Percentiles rank a stretch among this genome's conserved stretches.
These are phyloP conservation scores for Aspergillus awamori DNA, from an alignment of 2,329 filamentous ascomycete genomes.

Conservation along the genomic window DNA sequence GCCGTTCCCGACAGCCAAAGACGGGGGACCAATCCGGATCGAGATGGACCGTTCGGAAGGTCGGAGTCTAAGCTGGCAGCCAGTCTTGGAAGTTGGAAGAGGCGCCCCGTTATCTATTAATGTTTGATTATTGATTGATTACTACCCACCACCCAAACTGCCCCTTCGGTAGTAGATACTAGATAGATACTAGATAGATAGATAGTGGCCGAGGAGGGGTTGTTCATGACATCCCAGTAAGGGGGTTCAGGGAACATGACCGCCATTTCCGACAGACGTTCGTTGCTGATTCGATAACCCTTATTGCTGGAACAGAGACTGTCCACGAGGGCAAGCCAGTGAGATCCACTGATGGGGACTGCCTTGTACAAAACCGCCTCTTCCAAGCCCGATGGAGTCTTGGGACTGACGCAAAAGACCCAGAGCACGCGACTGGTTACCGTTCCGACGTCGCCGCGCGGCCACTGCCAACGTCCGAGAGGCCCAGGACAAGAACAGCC, in stretches of 20 bases:
- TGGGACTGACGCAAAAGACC: conserved; percentile 12
- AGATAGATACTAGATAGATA: not conserved
- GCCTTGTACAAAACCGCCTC: not conserved
- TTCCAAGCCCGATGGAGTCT: not conserved
- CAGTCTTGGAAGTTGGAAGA: not conserved
- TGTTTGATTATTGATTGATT: not conserved
- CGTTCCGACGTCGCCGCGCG: conserved; percentile 18
- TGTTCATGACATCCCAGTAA: not conserved
- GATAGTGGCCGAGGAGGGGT: not conserved
- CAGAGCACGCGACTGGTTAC: conserved; percentile 20
- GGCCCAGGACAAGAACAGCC: conserved; percentile 10
- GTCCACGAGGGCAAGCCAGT: not conserved
- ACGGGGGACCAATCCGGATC: not conserved
- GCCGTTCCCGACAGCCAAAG: not conserved
- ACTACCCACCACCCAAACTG: not conserved
- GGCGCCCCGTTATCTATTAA: not conserved
- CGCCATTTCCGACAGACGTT: not conserved
- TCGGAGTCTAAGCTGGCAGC: not conserved
- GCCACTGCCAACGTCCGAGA: conserved; percentile 9
- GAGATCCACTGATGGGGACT: not conserved
- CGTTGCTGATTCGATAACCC: not conserved
- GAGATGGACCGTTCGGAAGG: not conserved
- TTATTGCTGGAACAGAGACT: not conserved
- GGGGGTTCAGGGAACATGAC: not conserved
- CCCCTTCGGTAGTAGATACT: not conserved